Base-by-base conservation (phyloP, 257 asterid species). In the Mitragyna speciosa region DNA sequence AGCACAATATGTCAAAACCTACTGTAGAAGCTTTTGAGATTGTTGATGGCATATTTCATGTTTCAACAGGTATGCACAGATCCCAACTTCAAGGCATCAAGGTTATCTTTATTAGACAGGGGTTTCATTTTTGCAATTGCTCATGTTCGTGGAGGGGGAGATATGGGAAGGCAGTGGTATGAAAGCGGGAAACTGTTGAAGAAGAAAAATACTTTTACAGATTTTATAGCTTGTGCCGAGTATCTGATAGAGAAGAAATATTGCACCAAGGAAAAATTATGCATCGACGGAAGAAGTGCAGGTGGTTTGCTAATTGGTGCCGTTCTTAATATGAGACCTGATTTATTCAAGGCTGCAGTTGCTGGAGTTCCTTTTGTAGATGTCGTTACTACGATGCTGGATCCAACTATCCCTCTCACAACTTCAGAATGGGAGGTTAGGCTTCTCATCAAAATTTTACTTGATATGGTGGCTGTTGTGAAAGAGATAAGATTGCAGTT, bases 341-440 rank as follows among this genome's bases (percentile, higher is more conserved):
- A 93, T 88, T 87, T 95, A 78, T 95, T 92, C 83, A 92, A 86
- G 88, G 97, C 90, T 69, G 99, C 94, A 82, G 93, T 95, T 51
- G 94, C 93, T 87, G 99, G 97, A 83, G 99, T 95, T 43, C 98
- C 99, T 84, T 93, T 95, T 85, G 91, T 95, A 73, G 99, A 95
- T 89, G 96, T 86, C 73, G 79, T 95, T 83, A 95, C 99, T 48
- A 95, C 99, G 49, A 95, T 95, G 97, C 98, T 95, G 70, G 99
- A 93, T 88, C 98, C 97, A 66, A 90, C 97, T 80, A 93, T 95
- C 84, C 99, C 99, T 83, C 95, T 95, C 56, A 95, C 99, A 76
- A 95, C 98, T 74, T 91, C 98, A 56, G 99, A 95, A 86, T 95
- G 99, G 99, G 97, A 92, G 99, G 99, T 93, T 54, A 84, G 93